phyloP scores from a whole-genome alignment of 768 basidiomycete species.

The Phaffia australis region DNA sequence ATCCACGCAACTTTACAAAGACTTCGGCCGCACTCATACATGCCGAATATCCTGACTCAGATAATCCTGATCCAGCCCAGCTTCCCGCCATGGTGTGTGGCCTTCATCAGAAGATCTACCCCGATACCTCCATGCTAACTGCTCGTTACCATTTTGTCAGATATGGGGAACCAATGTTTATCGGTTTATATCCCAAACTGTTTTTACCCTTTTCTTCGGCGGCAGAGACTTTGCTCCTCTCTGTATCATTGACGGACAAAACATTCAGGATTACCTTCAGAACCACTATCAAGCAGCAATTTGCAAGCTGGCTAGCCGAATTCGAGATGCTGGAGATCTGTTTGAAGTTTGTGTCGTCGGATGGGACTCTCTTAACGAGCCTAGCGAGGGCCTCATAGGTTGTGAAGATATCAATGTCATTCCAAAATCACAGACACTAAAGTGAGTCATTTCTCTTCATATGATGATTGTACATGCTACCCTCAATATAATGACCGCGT shows the following conservation, averaged over 20 bases:
- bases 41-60: conserved; percentile 66
- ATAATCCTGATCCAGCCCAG: conserved; percentile 54
- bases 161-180: conserved; percentile 95
- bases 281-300: conserved; percentile 64
- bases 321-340: conserved; percentile 61
- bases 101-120: background rate
- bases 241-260: conserved; percentile 77
- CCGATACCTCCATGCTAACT: background rate
- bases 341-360: conserved; percentile 83
- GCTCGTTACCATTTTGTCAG: background rate
- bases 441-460: conserved; percentile 38
- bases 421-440: conserved; percentile 52
- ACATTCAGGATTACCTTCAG: conserved; percentile 83
- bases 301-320: conserved; percentile 61
- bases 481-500: background rate
- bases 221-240: conserved; percentile 80
- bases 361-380: conserved; percentile 96
- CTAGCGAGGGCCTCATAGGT: conserved; percentile 68
- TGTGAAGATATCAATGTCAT: conserved; percentile 58
- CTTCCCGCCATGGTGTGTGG: conserved; percentile 64
- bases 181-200: conserved; percentile 70
- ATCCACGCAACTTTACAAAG: conserved; percentile 54
- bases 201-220: conserved; percentile 92
- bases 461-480: too few relatives aligned
- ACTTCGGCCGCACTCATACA: conserved; percentile 81